Conservation (phyloP, 1,284 basidiomycete genomes). For the Cystobasidiaceae sp. region DNA sequence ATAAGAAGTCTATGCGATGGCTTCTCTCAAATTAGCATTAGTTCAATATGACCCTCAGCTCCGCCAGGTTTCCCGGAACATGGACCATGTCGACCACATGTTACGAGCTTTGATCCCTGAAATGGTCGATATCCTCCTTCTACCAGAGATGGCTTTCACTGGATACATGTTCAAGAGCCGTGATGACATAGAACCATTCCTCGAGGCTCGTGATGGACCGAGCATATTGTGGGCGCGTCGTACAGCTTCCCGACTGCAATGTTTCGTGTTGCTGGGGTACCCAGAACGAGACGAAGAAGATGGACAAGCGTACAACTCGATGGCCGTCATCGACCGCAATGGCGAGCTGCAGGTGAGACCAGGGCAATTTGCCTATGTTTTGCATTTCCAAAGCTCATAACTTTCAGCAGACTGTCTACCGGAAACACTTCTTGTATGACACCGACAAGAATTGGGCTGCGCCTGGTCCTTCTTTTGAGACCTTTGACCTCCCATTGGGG, state of each 20-base stretch:
- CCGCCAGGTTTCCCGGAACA: slow-evolving; percentile 11
- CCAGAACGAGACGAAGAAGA: slow-evolving; percentile 53
- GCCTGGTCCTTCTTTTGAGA: slow-evolving; percentile 66
- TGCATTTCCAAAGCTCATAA: neutral
- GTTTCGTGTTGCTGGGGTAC: slow-evolving; percentile 73
- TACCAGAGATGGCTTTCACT: slow-evolving; percentile 83
- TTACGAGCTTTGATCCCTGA: slow-evolving; percentile 52
- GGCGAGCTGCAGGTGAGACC: slow-evolving; percentile 61
- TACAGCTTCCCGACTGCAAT: slow-evolving; percentile 39
- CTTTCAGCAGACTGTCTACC: slow-evolving; percentile 51
- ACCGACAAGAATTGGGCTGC: slow-evolving; percentile 81
- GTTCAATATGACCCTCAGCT: slow-evolving; percentile 25
- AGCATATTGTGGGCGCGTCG: slow-evolving; percentile 51
- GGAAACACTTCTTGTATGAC: slow-evolving; percentile 80
- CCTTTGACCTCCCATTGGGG: slow-evolving; percentile 57
- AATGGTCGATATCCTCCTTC: slow-evolving; percentile 74
- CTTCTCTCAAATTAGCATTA: neutral
- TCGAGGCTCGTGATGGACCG: slow-evolving; percentile 67
- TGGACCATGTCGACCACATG: slow-evolving; percentile 27
- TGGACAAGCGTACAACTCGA: slow-evolving; percentile 58
- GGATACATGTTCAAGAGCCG: slow-evolving; percentile 77
- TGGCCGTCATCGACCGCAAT: slow-evolving; percentile 61
- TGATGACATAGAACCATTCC: slow-evolving; percentile 62
- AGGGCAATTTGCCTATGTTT: neutral
- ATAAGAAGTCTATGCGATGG: no score